Evolutionary conservation across 164 flowering plant genomes (phyloP), one percentile per base, ranked within the genome.

Genomic region (Chimonanthus salicifolius): DNA sequence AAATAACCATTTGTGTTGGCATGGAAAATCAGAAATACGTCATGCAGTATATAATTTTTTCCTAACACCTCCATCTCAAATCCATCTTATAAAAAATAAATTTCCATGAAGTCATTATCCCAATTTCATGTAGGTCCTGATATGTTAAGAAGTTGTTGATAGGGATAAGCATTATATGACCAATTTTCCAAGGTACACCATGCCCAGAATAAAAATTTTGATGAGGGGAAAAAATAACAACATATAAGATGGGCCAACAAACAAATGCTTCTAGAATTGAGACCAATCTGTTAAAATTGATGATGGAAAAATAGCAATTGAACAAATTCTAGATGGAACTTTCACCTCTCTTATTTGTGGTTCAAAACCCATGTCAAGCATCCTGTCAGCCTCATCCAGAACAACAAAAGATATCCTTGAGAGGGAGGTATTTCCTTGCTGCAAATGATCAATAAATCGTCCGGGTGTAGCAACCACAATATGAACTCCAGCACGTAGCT

Each of bases 321-420:
- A 54, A 54, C 16, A 54, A 54, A 11, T 54, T 11, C 11, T 4
- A 11, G 60, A 54, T 13, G 60, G 60, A 54, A 54, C 60, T 20
- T 15, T 73, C 58, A 79, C 82, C 79, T 79, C 82, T 73, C 74
- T 78, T 49, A 78, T 74, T 60, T 89, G 93, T 51, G 88, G 88
- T 79, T 89, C 91, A 84, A 87, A 89, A 9, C 92, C 94, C 92
- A 88, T 87, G 65, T 88, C 94, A 72, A 90, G 84, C 94, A 90
- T 88, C 69, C 94, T 75, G 73, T 88, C 94, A 71, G 94, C 94
- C 77, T 90, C 94, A 75, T 90, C 94, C 60, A 90, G 76, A 71
- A 85, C 85, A 74, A 88, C 80, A 75, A 75, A 87, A 13, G 89
- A 82, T 58, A 84, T 75, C 75, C 88, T 80, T 20, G 84, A 75